Evolutionary conservation across 192 early-diverging fungal genomes (phyloP), one percentile per base, ranked within the genome.

Genomic region (Gonapodya sp.): DNA sequence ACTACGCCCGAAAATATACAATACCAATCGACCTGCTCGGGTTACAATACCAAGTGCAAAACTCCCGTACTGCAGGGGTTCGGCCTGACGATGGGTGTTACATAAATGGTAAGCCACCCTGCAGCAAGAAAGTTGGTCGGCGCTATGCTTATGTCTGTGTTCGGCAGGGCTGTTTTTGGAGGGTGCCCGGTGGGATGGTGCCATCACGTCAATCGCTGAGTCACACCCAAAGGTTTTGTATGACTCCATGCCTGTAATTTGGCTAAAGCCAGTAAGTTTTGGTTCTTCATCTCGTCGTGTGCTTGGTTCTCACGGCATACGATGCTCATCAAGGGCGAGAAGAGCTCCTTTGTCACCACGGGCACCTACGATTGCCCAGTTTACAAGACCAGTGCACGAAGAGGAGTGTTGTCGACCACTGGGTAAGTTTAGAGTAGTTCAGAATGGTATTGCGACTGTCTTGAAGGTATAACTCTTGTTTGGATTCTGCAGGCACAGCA

Each of bases 31-130:
- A 91, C 78, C 82, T 91, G 36, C 80, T 91, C 14, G 82, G 82
- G 24, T 87, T 91, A 77, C 88, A 91, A 82, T 91, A 81, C 79
- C 85, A 86, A n/a, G 84, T 91, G 1, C 86, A 87, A 81, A 37
- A 86, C 34, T 85, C 86, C 36, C 81, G 83, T 73, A 89, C 85
- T 34, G 87, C 88, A 18, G 87, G 86, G n/a, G 89, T 90, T 0
- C 74, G 88, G 34, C 90, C 90, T 1, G 90, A 91, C 78, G 90
- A 91, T 80, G 90, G 90, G 16, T 86, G 87, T n/a, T 90, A 91
- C 79, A 84, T 89, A n/a, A 87, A 86, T 80, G 90, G 46, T 64
- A 24, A 64, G 46, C 46, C 24, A 24, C 24, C 8, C 8, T 8
- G 46, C 46, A 64, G 46, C 46, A 64, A 64, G 24, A 64, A 64